A percentile compares a stretch with the other conserved stretches of the same genome.
Conservation (phyloP, 768 basidiomycete genomes). For the Lactifluus hygrophoroides region DNA sequence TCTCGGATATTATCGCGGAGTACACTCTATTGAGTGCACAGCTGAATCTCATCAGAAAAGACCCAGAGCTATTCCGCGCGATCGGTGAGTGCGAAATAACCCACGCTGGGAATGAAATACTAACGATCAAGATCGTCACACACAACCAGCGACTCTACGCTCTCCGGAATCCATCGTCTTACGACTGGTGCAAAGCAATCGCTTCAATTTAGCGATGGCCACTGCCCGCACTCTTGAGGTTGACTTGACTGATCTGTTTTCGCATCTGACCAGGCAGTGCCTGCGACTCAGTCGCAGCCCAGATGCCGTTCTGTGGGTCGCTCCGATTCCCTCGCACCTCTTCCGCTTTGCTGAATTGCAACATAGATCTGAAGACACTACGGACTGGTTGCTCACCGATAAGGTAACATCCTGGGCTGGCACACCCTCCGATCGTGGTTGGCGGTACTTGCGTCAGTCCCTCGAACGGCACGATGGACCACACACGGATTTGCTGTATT, state of each 20-base stretch:
- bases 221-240: conserved; percentile 67
- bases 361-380: conserved; percentile 57
- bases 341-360: conserved; percentile 3
- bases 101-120: not conserved
- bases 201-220: conserved; percentile 71
- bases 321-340: not conserved
- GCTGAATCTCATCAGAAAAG: conserved; percentile 62
- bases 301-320: conserved; percentile 48
- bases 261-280: conserved; percentile 68
- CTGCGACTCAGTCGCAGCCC: conserved; percentile 60
- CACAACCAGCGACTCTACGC: conserved; percentile 33
- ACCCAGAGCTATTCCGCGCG: conserved; percentile 51
- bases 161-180: conserved; percentile 58
- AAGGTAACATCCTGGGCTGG: conserved; percentile 80
- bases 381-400: conserved; percentile 80
- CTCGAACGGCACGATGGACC: conserved; percentile 69
- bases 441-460: conserved; percentile 79
- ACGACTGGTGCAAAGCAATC: conserved; percentile 66
- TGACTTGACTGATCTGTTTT: conserved; percentile 85
- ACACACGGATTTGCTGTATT: conserved; percentile 67
- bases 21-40: conserved; percentile 70
- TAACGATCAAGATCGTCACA: conserved; percentile 21
- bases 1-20: conserved; percentile 73
- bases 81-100: conserved; percentile 43
- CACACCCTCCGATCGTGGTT: conserved; percentile 67